A percentile compares a stretch with the other conserved stretches of the same genome.
These are phyloP conservation scores for Saccharomyces hybrid DNA, from an alignment of 1,139 yeast genomes.

Conservation along the genomic window DNA sequence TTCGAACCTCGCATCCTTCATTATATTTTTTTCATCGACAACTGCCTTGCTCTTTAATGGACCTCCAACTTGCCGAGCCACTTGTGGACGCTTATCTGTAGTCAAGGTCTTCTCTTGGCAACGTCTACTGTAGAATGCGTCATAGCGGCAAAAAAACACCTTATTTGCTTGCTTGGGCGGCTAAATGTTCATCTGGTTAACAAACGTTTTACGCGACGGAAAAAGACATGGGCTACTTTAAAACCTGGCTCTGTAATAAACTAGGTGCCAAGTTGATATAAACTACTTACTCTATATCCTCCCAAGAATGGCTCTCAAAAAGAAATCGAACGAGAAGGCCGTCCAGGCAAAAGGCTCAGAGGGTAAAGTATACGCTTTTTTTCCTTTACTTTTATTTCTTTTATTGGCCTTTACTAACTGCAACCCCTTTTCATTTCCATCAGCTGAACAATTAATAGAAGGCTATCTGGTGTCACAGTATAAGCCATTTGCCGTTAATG, in stretches of 20 bases:
- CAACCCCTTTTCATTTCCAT: background rate
- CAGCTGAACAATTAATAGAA: slow-evolving; percentile 12
- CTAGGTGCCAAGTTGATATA: background rate
- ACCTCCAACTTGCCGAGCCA: background rate
- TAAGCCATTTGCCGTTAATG: slow-evolving; percentile 37
- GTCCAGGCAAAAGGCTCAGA: background rate
- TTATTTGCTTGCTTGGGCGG: too few species aligned
- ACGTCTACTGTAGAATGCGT: too few species aligned
- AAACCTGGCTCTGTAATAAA: background rate
- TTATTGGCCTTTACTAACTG: background rate
- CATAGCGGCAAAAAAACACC: too few species aligned
- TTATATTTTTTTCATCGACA: slow-evolving; percentile 15
- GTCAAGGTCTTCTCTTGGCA: too few species aligned
- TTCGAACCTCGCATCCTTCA: slow-evolving; percentile 75
- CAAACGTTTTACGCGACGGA: background rate
- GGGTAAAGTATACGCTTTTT: background rate
- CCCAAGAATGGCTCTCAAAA: background rate
- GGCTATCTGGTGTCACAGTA: slow-evolving; percentile 35
- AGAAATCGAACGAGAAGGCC: background rate
- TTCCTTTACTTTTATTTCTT: background rate
- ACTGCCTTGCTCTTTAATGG: background rate
- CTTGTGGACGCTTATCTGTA: background rate
- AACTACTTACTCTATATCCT: background rate
- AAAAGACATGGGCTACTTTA: background rate
- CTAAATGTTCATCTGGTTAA: too few species aligned